Conservation (phyloP, 192 early-diverging fungal species). For the Mortierella antarctica region DNA sequence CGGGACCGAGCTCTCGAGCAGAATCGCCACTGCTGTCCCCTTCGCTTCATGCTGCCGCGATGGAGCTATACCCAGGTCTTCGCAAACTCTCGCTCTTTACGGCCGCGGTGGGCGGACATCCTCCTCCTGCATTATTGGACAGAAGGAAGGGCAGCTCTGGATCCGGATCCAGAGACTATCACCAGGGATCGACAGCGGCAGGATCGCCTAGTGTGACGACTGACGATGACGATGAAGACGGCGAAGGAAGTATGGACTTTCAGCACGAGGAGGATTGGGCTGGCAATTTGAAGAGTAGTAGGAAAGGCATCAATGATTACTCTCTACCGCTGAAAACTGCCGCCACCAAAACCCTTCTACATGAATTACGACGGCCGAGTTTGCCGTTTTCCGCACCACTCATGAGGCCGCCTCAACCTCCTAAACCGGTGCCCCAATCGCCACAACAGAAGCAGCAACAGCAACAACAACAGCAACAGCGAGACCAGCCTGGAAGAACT, state of each 20-base stretch:
- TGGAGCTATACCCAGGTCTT: constrained; percentile 43
- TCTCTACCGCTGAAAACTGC: neutral
- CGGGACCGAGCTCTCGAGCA: neutral
- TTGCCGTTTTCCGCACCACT: neutral
- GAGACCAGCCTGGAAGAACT: too few relatives aligned
- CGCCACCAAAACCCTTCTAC: neutral
- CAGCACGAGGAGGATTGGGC: constrained; percentile 49
- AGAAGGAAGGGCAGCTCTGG: constrained; percentile 32
- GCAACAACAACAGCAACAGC: too few relatives aligned
- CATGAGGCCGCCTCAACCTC: neutral
- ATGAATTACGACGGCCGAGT: too few relatives aligned
- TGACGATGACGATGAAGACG: constrained; percentile 20
- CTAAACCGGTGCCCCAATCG: neutral
- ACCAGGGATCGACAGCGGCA: constrained; percentile 1
- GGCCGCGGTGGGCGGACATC: constrained; percentile 14
- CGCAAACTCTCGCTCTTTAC: constrained; percentile 47
- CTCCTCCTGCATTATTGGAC: constrained; percentile 29
- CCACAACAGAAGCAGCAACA: too few relatives aligned
- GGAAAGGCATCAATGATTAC: neutral
- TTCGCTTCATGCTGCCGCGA: constrained; percentile 22
- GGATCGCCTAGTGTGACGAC: neutral
- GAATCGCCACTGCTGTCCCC: constrained; percentile 11
- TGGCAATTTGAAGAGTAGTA: constrained; percentile 23
- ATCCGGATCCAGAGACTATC: constrained; percentile 1
- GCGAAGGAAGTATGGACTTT: constrained; percentile 1